Evolutionary conservation across 1,284 basidiomycete genomes (phyloP), one percentile per base, ranked within the genome.

Genomic region (Sporisorium iseilematis-ciliati): DNA sequence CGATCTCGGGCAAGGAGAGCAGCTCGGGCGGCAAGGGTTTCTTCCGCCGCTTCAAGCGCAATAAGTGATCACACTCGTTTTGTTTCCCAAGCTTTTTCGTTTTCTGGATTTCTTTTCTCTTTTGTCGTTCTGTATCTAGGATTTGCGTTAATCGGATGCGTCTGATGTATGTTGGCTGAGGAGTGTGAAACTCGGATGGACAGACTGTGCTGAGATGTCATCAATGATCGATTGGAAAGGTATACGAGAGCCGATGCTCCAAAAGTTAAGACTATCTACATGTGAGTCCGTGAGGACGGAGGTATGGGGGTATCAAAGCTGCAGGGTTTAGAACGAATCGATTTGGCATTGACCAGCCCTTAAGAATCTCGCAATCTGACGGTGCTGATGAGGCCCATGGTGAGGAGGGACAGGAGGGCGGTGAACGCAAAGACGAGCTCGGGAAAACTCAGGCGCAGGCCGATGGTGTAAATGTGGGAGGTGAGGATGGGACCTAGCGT

Each of bases 31-130:
- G 67, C 23, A 75, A 75, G 41, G 67, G 73, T 29, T 67, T 75
- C 61, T 75, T 75, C 54, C 35, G 64, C 43, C 35, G 72, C 16
- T 75, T 75, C 56, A 75, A 67, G 60, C 63, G 57, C 23, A 75
- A 75, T 53, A 75, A 75, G 73, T 70, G 50, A 60, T 10, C 52
- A 64, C 60, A 56, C 41, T 54, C 65, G 29, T 62, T 62, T 53
- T 20, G 7, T 5, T 35, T 11, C 12, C 12, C 33, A 7, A 20
- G 2, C 16, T 18, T 53, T 18, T 61, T 12, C 20, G 35, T 38
- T 3, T 45, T 21, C 18, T 26, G 57, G 41, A 52, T n/a, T 26
- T 10, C 7, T n/a, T 26, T 10, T 3, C 6, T 26, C 4, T 12
- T n/a, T n/a, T 21, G 42, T 29, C 26, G 21, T 23, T 33, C 55